Evolutionary conservation across 1,284 basidiomycete genomes (phyloP), one percentile per base, ranked within the genome.

Genomic region (Ganoderma boninense): DNA sequence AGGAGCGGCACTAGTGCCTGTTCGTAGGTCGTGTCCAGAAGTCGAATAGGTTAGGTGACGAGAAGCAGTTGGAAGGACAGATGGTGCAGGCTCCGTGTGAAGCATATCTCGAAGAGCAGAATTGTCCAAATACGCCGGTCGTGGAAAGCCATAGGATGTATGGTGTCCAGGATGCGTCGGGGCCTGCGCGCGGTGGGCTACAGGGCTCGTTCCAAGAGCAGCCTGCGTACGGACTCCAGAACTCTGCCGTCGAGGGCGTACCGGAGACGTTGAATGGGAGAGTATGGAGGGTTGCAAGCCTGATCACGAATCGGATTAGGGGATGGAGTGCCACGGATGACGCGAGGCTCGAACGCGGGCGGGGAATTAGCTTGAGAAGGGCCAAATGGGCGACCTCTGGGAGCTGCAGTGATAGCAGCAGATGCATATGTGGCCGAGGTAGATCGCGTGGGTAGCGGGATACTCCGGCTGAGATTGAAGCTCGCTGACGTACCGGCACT

Each of bases 61-160:
- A 46, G 70, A 54, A 56, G 59, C 67, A 65, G 77, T 79, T 10
- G 82, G 80, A 59, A 84, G 79, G 62, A 84, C 76, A 20, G 82
- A 72, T 1, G 86, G 79, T 2, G 86, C 82, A 0, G 85, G 76
- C 71, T 94, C 92, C 1, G 90, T 89, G 69, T 89, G 89, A 11
- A 95, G 82, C 68, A 92, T 80, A 74, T 93, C 84, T 66, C 90
- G 88, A 64, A 95, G 82, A 4, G 90, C 87, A 4, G 93, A 93
- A 78, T 93, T 86, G 46, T 92, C 90, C 63, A 95, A 86, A 79
- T 95, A 95, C 1, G 88, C 79, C 2, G 93, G 93, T 38, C 89
- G 87, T 66, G 86, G 84, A 77, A 93, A 93, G 20, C 86, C 78
- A 74, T 71, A 84, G 76, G 67, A 76, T 62, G 72, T 40, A 62